Evolutionary conservation across 345 rosid species (phyloP).

Genomic region (Pugionium cornutum): DNA sequence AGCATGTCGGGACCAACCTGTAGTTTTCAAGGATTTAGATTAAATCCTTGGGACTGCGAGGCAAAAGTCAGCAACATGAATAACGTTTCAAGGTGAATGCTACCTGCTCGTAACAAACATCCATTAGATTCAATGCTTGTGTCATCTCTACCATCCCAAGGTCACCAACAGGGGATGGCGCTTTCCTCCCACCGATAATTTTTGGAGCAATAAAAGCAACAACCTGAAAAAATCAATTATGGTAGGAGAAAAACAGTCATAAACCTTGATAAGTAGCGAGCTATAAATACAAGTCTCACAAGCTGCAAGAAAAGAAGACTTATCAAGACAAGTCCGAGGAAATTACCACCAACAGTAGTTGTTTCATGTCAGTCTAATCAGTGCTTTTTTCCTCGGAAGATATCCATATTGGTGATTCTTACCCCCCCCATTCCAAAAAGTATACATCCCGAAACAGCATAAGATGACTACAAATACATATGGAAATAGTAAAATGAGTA

Average conservation of each 20-base stretch:
- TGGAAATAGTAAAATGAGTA: conserved; percentile 25
- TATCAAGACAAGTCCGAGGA: background rate
- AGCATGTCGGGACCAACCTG: conserved; percentile 98
- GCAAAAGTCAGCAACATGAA: background rate
- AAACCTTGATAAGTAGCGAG: background rate
- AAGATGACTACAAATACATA: background rate
- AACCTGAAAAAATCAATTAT: conserved; percentile 52
- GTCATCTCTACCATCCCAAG: conserved; percentile 99
- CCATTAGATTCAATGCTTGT: conserved; percentile 82
- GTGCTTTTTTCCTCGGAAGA: background rate
- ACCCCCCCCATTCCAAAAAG: background rate
- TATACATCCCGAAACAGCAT: background rate
- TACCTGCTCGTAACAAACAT: conserved; percentile 88
- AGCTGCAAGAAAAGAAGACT: background rate
- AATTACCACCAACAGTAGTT: background rate
- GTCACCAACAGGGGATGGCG: conserved; percentile 95
- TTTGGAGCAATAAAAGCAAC: conserved; percentile 93
- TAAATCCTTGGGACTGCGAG: conserved; percentile 1
- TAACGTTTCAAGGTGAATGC: background rate
- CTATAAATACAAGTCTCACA: background rate
- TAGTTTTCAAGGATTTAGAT: conserved; percentile 27
- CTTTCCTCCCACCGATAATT: conserved; percentile 85
- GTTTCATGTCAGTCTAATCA: background rate
- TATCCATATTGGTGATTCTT: background rate
- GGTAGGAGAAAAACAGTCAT: background rate